Percentiles rank a stretch among this genome's conserved stretches.
Conservation (phyloP, 2,329 filamentous ascomycete genomes). For the Arthrobotrys sinensis region DNA sequence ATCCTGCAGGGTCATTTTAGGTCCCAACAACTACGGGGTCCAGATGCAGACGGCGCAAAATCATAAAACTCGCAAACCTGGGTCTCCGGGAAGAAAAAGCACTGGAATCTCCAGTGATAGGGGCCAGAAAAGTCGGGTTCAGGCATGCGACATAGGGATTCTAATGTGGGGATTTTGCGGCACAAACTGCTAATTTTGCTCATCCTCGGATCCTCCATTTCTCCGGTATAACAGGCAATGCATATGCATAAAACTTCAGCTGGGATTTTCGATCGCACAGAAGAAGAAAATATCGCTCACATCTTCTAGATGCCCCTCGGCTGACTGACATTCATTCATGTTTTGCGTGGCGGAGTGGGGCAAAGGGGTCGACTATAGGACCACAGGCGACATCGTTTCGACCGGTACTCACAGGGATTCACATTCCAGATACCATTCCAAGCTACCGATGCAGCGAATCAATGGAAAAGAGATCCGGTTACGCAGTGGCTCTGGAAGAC, state of each 20-base stretch:
- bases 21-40: neutral
- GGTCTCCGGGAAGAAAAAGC: neutral
- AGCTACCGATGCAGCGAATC: neutral
- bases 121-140: neutral
- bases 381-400: neutral
- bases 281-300: neutral
- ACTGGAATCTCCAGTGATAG: neutral
- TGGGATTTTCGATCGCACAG: neutral
- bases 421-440: conserved; percentile 25
- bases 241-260: conserved; percentile 22
- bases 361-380: neutral
- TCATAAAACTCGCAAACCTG: conserved; percentile 12
- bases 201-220: conserved; percentile 4
- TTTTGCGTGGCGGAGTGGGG: neutral
- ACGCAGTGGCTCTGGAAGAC: too few relatives aligned
- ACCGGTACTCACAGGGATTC: conserved; percentile 9
- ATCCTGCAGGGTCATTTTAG: neutral
- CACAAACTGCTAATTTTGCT: conserved; percentile 8
- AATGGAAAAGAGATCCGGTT: neutral
- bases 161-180: neutral
- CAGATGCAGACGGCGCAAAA: conserved; percentile 5
- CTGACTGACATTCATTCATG: conserved; percentile 2
- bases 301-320: conserved; percentile 17
- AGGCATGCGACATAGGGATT: conserved; percentile 1
- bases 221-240: conserved; percentile 21